Conservation (phyloP, 495 filamentous ascomycete species). For the Chaetomium tenue region DNA sequence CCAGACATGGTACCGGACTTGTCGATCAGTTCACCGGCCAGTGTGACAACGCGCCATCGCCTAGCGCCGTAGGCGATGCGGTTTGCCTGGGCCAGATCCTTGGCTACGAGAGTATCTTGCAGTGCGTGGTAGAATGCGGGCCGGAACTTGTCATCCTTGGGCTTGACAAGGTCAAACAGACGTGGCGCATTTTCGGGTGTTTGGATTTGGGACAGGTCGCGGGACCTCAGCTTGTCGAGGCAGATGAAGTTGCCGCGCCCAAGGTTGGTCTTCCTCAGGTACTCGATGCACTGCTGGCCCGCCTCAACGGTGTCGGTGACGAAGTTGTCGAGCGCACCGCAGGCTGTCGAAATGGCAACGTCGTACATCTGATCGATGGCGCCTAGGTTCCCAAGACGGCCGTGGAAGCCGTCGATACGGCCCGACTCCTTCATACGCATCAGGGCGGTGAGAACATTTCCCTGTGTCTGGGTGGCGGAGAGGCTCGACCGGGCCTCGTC, state of each 20-base stretch:
- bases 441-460: conserved; percentile 84
- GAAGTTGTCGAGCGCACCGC: conserved; percentile 85
- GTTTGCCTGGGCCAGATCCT: conserved; percentile 89
- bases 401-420: conserved; percentile 94
- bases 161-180: conserved; percentile 87
- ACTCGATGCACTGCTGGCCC: conserved; percentile 96
- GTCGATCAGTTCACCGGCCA: conserved; percentile 93
- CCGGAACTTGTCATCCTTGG: conserved; percentile 81
- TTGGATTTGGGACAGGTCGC: conserved; percentile 71
- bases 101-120: conserved; percentile 89
- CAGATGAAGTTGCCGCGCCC: conserved; percentile 97
- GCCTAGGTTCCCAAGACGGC: conserved; percentile 91
- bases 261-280: conserved; percentile 93
- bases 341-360: conserved; percentile 94
- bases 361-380: conserved; percentile 93
- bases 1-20: conserved; percentile 98
- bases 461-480: conserved; percentile 83
- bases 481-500: conserved; percentile 91
- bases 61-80: conserved; percentile 90
- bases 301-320: conserved; percentile 93
- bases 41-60: conserved; percentile 92
- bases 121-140: conserved; percentile 93
- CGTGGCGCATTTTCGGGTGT: conserved; percentile 92
- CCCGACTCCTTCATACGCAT: conserved; percentile 96
- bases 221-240: conserved; percentile 75